A percentile compares a stretch with the other conserved stretches of the same genome.
phyloP scores from a whole-genome alignment of 768 basidiomycete species.

The Trametes elegans region DNA sequence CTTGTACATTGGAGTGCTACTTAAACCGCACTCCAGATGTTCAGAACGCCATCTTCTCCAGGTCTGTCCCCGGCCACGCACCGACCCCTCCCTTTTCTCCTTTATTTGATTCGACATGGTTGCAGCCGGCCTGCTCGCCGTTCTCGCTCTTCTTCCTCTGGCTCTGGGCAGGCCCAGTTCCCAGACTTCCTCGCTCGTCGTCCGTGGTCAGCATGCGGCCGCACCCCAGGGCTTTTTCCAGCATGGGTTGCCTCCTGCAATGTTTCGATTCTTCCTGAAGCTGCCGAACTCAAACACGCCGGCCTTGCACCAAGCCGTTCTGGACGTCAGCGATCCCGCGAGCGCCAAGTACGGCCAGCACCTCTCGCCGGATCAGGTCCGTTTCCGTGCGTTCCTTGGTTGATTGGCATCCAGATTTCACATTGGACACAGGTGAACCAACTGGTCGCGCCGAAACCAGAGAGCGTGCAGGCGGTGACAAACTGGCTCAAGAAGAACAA shows the following conservation, averaged over 20 bases:
- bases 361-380: constrained; percentile 32
- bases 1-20: background rate
- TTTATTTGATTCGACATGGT: constrained; percentile 15
- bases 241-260: background rate
- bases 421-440: background rate
- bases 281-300: constrained; percentile 33
- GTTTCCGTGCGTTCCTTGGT: too few species aligned
- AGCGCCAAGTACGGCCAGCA: constrained; percentile 38
- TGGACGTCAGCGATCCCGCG: constrained; percentile 36
- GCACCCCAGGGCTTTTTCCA: background rate
- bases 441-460: constrained; percentile 23
- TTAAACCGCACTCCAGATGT: background rate
- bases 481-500: constrained; percentile 26
- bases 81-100: background rate
- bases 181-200: constrained; percentile 3
- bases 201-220: background rate
- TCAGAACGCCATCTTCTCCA: background rate
- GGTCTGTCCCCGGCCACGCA: constrained; percentile 9
- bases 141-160: constrained; percentile 14
- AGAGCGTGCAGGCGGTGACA: constrained; percentile 24
- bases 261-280: constrained; percentile 24
- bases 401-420: too few species aligned
- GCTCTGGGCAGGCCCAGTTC: constrained; percentile 19
- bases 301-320: constrained; percentile 34
- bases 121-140: constrained; percentile 17